Evolutionary conservation across 140 eudicot species (phyloP).

Genomic region (Ambrosia hybrid): DNA sequence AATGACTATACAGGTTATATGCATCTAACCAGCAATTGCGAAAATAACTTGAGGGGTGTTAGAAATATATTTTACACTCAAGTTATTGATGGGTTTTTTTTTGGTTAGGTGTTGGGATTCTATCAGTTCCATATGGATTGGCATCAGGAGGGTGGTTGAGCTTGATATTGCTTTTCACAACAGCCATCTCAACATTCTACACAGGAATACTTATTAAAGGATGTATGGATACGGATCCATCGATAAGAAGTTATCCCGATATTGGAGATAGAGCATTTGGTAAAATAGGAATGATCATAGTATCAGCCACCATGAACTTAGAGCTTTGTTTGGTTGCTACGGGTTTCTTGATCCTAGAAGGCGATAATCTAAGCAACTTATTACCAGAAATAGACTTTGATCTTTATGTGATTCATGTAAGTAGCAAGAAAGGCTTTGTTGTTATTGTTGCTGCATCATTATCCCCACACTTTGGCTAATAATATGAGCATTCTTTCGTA

Average conservation of each 20-base stretch:
- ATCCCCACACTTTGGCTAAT: too few species aligned
- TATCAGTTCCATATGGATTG: background rate
- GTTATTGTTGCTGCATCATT: background rate
- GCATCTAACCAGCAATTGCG: too few species aligned
- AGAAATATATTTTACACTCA: too few species aligned
- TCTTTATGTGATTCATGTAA: conserved; percentile 19
- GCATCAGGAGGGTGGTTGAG: conserved; percentile 17
- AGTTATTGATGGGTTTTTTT: background rate
- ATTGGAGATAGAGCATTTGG: conserved; percentile 67
- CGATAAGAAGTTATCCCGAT: conserved; percentile 58
- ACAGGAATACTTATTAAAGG: conserved; percentile 54
- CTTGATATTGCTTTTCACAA: conserved; percentile 31
- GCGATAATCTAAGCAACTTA: conserved; percentile 52
- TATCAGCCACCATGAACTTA: conserved; percentile 43
- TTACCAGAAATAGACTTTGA: conserved; percentile 39
- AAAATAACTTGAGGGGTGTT: too few species aligned
- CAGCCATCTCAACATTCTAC: conserved; percentile 55
- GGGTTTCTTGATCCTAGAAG: conserved; percentile 64
- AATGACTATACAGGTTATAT: too few species aligned
- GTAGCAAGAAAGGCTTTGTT: too few species aligned
- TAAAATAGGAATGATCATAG: conserved; percentile 38
- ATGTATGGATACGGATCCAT: conserved; percentile 68
- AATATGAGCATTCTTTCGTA: too few species aligned
- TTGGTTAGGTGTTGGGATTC: background rate
- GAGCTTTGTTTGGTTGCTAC: conserved; percentile 59